Conservation (phyloP, 495 filamentous ascomycete species). For the Annulohypoxylon stygium region DNA sequence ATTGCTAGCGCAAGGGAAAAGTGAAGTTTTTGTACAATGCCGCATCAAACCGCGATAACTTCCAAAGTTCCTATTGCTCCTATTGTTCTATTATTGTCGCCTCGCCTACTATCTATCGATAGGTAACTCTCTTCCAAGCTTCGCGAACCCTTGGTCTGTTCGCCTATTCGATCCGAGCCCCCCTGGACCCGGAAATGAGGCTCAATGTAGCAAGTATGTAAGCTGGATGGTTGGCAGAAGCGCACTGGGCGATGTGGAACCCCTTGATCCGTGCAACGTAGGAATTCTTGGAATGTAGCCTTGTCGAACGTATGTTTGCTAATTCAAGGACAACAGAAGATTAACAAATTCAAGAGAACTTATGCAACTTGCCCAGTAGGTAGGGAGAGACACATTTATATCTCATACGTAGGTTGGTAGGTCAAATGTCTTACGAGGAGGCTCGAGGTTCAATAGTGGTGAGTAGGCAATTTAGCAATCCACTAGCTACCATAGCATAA, state of each 20-base stretch:
- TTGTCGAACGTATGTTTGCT: constrained; percentile 11
- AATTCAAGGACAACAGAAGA: neutral
- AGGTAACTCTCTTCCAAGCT: constrained; percentile 1
- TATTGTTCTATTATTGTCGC: neutral
- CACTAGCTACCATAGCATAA: constrained; percentile 8
- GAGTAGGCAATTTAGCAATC: no score
- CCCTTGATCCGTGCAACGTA: constrained; percentile 16
- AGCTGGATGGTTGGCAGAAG: constrained; percentile 26
- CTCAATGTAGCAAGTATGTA: constrained; percentile 37
- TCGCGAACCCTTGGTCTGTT: constrained; percentile 34
- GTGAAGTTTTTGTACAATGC: constrained; percentile 5
- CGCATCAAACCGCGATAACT: constrained; percentile 16
- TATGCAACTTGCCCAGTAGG: constrained; percentile 11
- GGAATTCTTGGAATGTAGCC: constrained; percentile 32
- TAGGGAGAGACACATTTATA: neutral
- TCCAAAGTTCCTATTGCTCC: neutral
- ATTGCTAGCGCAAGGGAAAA: neutral
- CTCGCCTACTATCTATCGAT: constrained; percentile 8
- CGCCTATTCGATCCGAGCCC: constrained; percentile 36
- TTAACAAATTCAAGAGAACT: neutral
- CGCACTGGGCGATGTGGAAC: constrained; percentile 11
- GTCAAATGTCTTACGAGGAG: constrained; percentile 24
- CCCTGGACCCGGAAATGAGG: constrained; percentile 45
- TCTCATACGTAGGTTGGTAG: neutral
- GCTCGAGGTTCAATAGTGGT: constrained; percentile 23